phyloP scores from a whole-genome alignment of 768 basidiomycete species.

The Lactifluus pinguis region DNA sequence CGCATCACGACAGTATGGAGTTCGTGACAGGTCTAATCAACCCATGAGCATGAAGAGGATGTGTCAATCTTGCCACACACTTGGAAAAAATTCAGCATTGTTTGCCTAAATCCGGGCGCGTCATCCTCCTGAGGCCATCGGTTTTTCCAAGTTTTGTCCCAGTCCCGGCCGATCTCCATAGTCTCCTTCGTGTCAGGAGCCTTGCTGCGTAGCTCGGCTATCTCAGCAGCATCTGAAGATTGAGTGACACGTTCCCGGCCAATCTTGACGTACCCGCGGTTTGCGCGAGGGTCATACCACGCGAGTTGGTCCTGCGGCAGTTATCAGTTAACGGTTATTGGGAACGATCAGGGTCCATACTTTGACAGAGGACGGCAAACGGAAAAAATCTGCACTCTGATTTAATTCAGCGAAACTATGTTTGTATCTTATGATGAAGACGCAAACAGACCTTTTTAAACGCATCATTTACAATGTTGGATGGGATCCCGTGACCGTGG shows the following conservation, averaged over 20 bases:
- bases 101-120: constrained; percentile 57
- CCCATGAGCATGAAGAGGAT: background rate
- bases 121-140: constrained; percentile 63
- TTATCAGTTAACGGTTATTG: background rate
- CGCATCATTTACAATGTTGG: constrained; percentile 44
- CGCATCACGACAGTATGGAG: constrained; percentile 73
- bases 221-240: constrained; percentile 59
- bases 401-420: background rate
- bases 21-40: constrained; percentile 55
- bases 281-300: constrained; percentile 81
- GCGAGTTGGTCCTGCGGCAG: constrained; percentile 44
- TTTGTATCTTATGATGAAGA: background rate
- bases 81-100: constrained; percentile 71
- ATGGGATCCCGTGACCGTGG: constrained; percentile 59
- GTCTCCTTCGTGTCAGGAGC: constrained; percentile 79
- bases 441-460: constrained; percentile 49
- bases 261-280: constrained; percentile 73
- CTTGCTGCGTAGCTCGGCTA: constrained; percentile 59
- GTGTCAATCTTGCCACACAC: constrained; percentile 24
- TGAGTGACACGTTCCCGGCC: constrained; percentile 81
- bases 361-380: constrained; percentile 52
- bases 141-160: constrained; percentile 71
- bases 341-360: constrained; percentile 25
- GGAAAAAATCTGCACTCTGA: constrained; percentile 73
- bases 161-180: constrained; percentile 86